Evolutionary conservation across 305 asterid species (phyloP).

Genomic region (Fraxinus baroniana): DNA sequence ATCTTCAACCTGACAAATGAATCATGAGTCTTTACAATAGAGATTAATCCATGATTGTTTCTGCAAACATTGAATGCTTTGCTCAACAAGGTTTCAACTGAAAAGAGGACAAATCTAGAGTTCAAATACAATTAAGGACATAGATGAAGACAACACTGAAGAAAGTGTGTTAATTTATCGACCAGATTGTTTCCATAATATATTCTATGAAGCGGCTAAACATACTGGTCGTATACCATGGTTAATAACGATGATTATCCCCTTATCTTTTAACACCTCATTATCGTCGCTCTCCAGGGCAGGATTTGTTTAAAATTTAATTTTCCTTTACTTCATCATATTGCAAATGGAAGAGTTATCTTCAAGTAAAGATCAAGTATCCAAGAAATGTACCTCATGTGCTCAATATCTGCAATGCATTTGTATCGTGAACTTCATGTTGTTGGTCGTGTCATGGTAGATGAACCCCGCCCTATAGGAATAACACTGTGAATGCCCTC

Average conservation of each 20-base stretch:
- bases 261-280: neutral
- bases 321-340: neutral
- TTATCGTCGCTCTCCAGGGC: neutral
- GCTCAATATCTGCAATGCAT: constrained; percentile 12
- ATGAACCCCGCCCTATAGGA: constrained; percentile 89
- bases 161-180: neutral
- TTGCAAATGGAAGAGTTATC: neutral
- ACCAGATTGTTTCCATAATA: neutral
- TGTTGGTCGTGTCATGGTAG: constrained; percentile 91
- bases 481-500: constrained; percentile 62
- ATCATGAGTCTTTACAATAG: neutral
- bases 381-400: constrained; percentile 24
- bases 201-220: neutral
- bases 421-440: constrained; percentile 40
- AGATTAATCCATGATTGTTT: neutral
- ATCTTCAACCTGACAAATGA: constrained; percentile 18
- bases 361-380: neutral
- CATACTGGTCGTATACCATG: neutral
- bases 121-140: neutral
- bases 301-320: neutral
- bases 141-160: neutral
- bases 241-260: neutral
- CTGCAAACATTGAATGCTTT: neutral
- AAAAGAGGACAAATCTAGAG: neutral
- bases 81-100: neutral